Percentiles rank a stretch among this genome's conserved stretches.
Evolutionary conservation across 495 filamentous ascomycete species (phyloP).

Genomic region (Aspergillus mulundensis): DNA sequence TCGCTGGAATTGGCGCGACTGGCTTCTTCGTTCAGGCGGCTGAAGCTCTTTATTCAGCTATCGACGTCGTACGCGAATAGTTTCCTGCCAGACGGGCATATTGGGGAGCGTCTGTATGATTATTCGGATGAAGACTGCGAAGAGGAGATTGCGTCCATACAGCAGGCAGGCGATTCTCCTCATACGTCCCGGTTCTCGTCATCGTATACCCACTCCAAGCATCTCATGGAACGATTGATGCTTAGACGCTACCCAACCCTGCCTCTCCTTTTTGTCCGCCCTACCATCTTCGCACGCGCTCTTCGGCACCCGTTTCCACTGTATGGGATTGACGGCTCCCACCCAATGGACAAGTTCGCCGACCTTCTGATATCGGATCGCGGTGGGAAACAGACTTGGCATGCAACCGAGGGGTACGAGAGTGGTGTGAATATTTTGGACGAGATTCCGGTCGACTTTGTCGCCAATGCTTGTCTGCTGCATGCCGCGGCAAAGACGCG

Average conservation of each 20-base stretch:
- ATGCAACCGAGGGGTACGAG: slow-evolving; percentile 28
- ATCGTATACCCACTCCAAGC: slow-evolving; percentile 37
- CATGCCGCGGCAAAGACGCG: slow-evolving; percentile 32
- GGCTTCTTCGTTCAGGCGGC: slow-evolving; percentile 24
- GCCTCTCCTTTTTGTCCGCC: slow-evolving; percentile 35
- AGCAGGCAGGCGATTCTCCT: slow-evolving; percentile 18
- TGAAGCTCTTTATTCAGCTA: slow-evolving; percentile 35
- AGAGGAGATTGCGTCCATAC: slow-evolving; percentile 29
- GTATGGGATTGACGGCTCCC: slow-evolving; percentile 34
- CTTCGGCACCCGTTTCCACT: slow-evolving; percentile 35
- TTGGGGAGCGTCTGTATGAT: slow-evolving; percentile 27
- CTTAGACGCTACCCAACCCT: slow-evolving; percentile 25
- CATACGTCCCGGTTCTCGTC: slow-evolving; percentile 27
- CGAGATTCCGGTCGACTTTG: slow-evolving; percentile 40
- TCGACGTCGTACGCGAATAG: slow-evolving; percentile 37
- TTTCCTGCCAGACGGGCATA: slow-evolving; percentile 34
- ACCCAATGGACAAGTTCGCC: slow-evolving; percentile 35
- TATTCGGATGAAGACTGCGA: slow-evolving; percentile 29
- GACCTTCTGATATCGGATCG: slow-evolving; percentile 26
- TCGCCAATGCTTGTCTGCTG: slow-evolving; percentile 36
- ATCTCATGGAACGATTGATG: slow-evolving; percentile 37
- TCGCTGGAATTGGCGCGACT: slow-evolving; percentile 32
- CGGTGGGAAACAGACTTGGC: slow-evolving; percentile 30
- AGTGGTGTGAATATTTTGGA: slow-evolving; percentile 34
- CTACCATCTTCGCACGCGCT: slow-evolving; percentile 40